Evolutionary conservation across 2,329 filamentous ascomycete species (phyloP), one percentile per base, ranked within the genome.

Genomic region (Geoglossum cookeanum): DNA sequence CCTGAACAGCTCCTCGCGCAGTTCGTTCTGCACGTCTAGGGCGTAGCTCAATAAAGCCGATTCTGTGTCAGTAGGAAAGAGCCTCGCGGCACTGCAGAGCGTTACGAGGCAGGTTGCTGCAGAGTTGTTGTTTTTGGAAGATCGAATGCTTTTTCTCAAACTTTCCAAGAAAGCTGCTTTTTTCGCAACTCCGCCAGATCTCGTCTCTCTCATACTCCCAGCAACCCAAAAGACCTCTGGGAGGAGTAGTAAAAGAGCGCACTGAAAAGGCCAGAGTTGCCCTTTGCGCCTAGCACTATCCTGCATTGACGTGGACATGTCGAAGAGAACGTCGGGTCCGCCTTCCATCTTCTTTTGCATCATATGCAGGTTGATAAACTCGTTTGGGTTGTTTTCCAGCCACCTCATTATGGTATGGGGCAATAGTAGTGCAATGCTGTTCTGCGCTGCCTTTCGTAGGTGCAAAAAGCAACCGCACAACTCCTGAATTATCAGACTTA

Each of bases 211-310:
- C 65, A 85, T 72, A 66, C 82, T 82, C 66, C 80, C 83, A 30
- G 81, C 81, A 37, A 84, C 79, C 66, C 84, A 80, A 61, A 85
- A 85, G 4, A 85, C 78, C 62, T 85, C 82, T 3, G 82, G 82
- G 7, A 84, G 69, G 7, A 85, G 71, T 59, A 85, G 76, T 8
- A 85, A 68, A 3, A 85, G 68, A 11, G 77, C 74, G 1, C 75
- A 80, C 64, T 85, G 82, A 55, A 85, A 71, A 15, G 81, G 80
- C 62, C 77, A 81, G 22, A 84, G 69, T 35, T 78, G 69, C 3
- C 73, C 72, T 61, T 75, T 79, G 53, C 77, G 74, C 60, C 75
- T 75, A 42, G 72, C 74, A 57, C 75, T 78, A 64, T 84, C 81
- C 39, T 75, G 73, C 32, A 81, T 74, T 2, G 78, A 78, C 61